phyloP scores from a whole-genome alignment of 495 filamentous ascomycete species.

The Rhizodiscina lignyota region DNA sequence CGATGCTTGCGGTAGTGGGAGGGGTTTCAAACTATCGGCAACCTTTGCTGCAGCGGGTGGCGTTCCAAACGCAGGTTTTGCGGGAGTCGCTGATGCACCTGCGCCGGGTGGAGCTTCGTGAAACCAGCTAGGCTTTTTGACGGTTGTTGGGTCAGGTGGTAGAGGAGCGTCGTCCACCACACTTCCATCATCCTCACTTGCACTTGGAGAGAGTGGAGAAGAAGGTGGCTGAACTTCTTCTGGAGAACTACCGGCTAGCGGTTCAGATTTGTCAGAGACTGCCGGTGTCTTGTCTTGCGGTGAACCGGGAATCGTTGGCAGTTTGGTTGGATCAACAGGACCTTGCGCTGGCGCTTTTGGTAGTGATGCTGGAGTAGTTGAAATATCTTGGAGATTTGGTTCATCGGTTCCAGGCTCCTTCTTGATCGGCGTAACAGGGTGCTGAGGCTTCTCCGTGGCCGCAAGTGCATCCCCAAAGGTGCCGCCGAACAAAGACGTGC shows the following conservation, averaged over 20 bases:
- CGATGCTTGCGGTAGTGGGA: neutral
- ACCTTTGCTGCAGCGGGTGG: too few species aligned
- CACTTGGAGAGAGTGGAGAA: too few species aligned
- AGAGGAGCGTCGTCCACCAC: constrained; percentile 21
- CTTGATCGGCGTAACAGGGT: constrained; percentile 24
- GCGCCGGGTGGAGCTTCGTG: constrained; percentile 4
- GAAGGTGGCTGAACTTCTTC: too few species aligned
- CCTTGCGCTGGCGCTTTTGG: constrained; percentile 18
- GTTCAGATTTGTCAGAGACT: too few species aligned
- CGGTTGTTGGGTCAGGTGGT: constrained; percentile 23
- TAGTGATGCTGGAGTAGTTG: constrained; percentile 32
- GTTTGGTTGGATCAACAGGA: neutral
- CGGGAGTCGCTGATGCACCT: constrained; percentile 8
- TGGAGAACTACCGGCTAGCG: too few species aligned
- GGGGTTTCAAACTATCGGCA: too few species aligned
- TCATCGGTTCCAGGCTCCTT: constrained; percentile 45
- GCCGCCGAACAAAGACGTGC: constrained; percentile 31
- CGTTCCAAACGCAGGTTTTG: too few species aligned
- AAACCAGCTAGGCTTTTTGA: constrained; percentile 10
- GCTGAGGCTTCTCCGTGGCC: constrained; percentile 22
- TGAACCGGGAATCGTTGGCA: too few species aligned
- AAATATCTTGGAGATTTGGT: constrained; percentile 23
- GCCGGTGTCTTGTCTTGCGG: too few species aligned
- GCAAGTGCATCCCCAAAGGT: constrained; percentile 39
- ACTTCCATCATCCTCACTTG: constrained; percentile 3